A percentile compares a stretch with the other conserved stretches of the same genome.
Evolutionary conservation across 371 early-diverging fungal genomes (phyloP).

Genomic region (Mucor lusitanicus): DNA sequence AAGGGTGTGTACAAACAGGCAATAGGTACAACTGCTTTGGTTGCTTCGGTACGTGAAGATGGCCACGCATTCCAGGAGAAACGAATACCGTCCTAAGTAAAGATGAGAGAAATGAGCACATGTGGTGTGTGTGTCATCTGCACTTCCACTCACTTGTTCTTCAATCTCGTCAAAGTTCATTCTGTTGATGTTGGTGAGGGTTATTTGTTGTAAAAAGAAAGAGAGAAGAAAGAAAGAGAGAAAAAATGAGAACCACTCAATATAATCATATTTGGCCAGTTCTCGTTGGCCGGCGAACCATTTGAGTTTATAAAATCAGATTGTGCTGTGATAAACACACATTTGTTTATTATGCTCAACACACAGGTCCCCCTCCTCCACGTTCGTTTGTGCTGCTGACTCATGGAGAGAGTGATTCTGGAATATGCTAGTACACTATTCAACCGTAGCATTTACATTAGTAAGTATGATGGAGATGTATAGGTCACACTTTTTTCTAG

Average conservation of each 20-base stretch:
- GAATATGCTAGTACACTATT: background rate
- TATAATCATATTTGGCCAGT: background rate
- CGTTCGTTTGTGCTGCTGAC: background rate
- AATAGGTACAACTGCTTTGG: conserved; percentile 95
- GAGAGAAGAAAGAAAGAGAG: background rate
- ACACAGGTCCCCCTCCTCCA: too few relatives aligned
- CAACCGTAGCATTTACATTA: too few relatives aligned
- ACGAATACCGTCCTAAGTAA: conserved; percentile 82
- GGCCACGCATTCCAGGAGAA: conserved; percentile 99
- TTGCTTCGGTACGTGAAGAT: conserved; percentile 90
- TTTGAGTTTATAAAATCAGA: background rate
- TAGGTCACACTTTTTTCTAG: background rate
- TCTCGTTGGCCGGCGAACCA: background rate
- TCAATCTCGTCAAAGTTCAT: conserved; percentile 92
- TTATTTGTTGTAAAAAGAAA: background rate
- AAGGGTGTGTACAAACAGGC: conserved; percentile 97
- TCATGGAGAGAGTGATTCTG: background rate
- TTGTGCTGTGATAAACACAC: background rate
- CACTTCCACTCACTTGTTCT: conserved; percentile 62
- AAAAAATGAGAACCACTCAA: background rate
- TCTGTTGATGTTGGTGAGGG: background rate
- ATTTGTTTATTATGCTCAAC: too few relatives aligned
- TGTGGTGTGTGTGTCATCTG: background rate
- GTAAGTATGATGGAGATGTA: too few relatives aligned
- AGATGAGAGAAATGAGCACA: background rate